These are phyloP conservation scores for Stephanodiscus minutulus DNA, from an alignment of 108 stramenopile genomes.

Conservation along the genomic window DNA sequence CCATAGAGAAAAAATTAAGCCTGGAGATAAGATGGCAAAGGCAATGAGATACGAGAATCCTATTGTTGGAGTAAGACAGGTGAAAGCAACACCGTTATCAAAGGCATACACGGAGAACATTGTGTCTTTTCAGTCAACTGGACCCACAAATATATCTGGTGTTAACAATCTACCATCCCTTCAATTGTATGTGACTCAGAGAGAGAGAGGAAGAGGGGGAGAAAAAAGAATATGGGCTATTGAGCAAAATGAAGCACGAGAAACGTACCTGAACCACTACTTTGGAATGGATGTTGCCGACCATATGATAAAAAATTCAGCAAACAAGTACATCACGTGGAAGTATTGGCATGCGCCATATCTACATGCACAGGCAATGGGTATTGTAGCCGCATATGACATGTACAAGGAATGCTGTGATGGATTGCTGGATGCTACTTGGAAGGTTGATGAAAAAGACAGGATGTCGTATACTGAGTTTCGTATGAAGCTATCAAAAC, in stretches of 20 bases:
- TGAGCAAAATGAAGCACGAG: conserved; percentile 12
- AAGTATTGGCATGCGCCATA: conserved; percentile 19
- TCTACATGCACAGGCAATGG: conserved; percentile 6
- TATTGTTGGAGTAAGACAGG: background rate
- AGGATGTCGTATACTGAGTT: background rate
- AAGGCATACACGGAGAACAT: background rate
- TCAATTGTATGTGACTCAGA: background rate
- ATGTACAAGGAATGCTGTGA: conserved; percentile 12
- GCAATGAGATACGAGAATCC: conserved; percentile 8
- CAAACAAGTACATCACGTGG: background rate
- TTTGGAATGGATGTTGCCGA: conserved; percentile 6
- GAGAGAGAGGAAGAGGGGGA: background rate
- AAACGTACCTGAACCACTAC: background rate
- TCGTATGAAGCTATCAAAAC: background rate
- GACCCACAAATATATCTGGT: background rate
- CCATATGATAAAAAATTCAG: conserved; percentile 7
- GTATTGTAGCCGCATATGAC: conserved; percentile 3
- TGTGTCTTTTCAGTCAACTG: conserved; percentile 18
- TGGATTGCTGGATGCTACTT: background rate
- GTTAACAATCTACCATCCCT: conserved; percentile 5
- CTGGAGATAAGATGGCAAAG: background rate
- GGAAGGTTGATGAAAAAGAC: background rate
- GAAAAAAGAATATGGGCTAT: conserved; percentile 5
- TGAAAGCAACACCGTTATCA: background rate
- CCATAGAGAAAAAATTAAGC: background rate